These are phyloP conservation scores for Didymella exigua DNA, from an alignment of 2,329 filamentous ascomycete species.

Conservation along the genomic window DNA sequence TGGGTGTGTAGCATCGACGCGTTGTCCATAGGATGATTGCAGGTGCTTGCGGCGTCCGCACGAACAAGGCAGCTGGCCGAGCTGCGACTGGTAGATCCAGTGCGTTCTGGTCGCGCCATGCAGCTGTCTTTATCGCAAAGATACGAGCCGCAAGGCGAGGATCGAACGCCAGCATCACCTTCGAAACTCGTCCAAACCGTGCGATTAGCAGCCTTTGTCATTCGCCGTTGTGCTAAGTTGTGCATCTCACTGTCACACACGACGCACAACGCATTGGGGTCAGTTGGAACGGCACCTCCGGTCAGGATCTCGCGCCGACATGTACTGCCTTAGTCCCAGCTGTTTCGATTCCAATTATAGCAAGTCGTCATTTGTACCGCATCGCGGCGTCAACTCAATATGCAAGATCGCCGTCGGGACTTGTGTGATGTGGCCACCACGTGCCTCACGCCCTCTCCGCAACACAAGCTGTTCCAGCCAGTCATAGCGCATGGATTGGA, in stretches of 20 bases:
- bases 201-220: too few species aligned
- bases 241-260: not conserved
- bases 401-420: not conserved
- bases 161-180: not conserved
- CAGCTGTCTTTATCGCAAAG: not conserved
- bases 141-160: not conserved
- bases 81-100: not conserved
- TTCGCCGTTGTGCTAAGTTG: too few species aligned
- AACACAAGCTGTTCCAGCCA: not conserved
- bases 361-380: not conserved
- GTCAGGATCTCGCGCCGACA: not conserved
- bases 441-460: not conserved
- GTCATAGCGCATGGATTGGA: not conserved
- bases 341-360: not conserved
- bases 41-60: not conserved
- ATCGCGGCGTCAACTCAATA: not conserved
- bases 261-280: not conserved
- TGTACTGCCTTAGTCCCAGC: not conserved
- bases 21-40: not conserved
- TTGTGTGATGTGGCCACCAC: not conserved
- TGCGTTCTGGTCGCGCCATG: not conserved
- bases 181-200: not conserved
- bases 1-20: not conserved
- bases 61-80: constrained; percentile 3
- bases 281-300: not conserved